Evolutionary conservation across 805 yeast species (phyloP), one percentile per base, ranked within the genome.

Genomic region (Candida methanosorbosa): DNA sequence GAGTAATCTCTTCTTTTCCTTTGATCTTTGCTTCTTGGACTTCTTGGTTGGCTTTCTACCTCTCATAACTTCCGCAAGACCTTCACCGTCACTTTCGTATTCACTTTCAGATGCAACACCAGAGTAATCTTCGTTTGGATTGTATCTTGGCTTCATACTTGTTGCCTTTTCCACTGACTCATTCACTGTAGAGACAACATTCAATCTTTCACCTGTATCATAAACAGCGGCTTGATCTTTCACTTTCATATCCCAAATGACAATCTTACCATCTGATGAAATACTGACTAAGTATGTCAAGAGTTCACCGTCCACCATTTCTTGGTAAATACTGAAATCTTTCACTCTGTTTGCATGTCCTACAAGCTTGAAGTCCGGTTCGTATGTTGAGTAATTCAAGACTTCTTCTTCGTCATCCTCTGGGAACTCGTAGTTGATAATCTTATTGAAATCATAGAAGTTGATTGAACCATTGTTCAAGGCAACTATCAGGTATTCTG

Each of bases 231-330:
- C 71, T 56, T 87, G 95, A 48, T 84, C 94, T 47, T 70, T 68
- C 2, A 63, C 49, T 1, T 60, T 53, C 52, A 80, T 61, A 52
- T 88, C 81, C 96, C 97, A 90, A 3, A 90, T 82, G 7, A 92
- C 94, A 34, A 90, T 80, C 49, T 75, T 82, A 18, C 97, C 97
- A 57, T 90, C 97, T 0, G 97, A 84, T 1, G 96, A 84, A 11
- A 87, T 84, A 2, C 95, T 81, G 0, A 84, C 70, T 49, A 92
- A 57, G 50, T 70, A 81, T 12, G 49, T 44, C 9, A 40, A 33
- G 1, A 33, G 13, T 25, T 64, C 59, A 18, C 49, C 32, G 5
- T 33, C 29, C 11, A 37, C 31, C 12, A n/a, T 20, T 38, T 56
- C 58, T 38, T 48, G 49, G 47, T 68, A 70, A 32, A 77, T 64